Percentiles rank a stretch among this genome's conserved stretches.
Evolutionary conservation across 495 filamentous ascomycete genomes (phyloP).

Genomic region (Sphaerosporella brunnea): DNA sequence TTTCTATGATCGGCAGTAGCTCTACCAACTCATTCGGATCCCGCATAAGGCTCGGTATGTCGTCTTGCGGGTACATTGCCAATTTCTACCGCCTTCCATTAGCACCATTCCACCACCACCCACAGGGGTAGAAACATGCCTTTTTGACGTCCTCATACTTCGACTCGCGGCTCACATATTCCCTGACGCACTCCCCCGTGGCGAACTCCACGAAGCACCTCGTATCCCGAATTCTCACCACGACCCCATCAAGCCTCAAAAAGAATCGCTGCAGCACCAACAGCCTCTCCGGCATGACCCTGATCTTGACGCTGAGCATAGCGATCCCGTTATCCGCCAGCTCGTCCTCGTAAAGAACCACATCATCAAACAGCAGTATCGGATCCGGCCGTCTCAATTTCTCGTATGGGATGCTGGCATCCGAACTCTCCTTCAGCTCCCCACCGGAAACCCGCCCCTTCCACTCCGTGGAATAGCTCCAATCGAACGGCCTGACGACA

Average conservation of each 20-base stretch:
- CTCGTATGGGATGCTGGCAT: constrained; percentile 55
- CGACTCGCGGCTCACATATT: constrained; percentile 71
- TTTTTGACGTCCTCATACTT: constrained; percentile 57
- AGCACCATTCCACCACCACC: not conserved
- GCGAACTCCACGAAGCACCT: constrained; percentile 81
- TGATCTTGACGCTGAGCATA: constrained; percentile 66
- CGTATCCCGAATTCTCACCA: constrained; percentile 76
- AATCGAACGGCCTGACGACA: constrained; percentile 89
- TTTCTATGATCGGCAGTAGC: constrained; percentile 51
- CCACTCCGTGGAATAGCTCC: constrained; percentile 86
- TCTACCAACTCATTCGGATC: constrained; percentile 66
- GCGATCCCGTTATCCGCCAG: constrained; percentile 93
- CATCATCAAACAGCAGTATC: constrained; percentile 86
- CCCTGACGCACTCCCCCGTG: constrained; percentile 61
- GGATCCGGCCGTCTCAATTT: constrained; percentile 72
- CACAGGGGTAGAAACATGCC: constrained; percentile 36
- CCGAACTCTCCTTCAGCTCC: not conserved
- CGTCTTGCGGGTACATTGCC: constrained; percentile 43
- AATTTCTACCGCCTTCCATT: constrained; percentile 38
- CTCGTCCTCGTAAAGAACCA: constrained; percentile 91
- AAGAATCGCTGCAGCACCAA: constrained; percentile 77
- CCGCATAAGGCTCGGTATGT: constrained; percentile 57
- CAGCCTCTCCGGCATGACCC: constrained; percentile 77
- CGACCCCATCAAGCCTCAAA: constrained; percentile 76
- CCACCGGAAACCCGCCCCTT: constrained; percentile 39